Base-by-base conservation (phyloP, 2,329 filamentous ascomycete genomes). In the Intubia oerlemansii region DNA sequence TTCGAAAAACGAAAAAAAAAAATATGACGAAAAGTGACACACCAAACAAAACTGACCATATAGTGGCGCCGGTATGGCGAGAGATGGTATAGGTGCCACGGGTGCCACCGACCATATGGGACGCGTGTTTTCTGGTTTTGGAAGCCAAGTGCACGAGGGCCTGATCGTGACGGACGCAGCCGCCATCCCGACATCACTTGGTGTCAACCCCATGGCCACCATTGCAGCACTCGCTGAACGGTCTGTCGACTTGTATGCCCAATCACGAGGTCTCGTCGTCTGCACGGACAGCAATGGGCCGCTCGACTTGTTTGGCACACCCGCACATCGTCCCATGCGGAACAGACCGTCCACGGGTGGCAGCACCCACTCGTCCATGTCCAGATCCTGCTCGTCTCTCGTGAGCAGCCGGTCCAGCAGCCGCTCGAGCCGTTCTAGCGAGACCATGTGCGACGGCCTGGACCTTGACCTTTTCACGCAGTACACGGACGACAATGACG, bases 181-280 rank as follows among this genome's bases (percentile, higher is more conserved):
- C 3, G 48, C 66, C 1, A 59, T 78, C 11, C 71, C 72, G 0
- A 59, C 60, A 7, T 60, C 71, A 1, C 50, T 77, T 3, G 60
- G 69, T 10, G 66, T 68, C 4, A 78, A 78, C 39, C 71, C 72
- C 0, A 59, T 74, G 29, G 72, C 71, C 2, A 78, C 71, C 1
- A 77, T 77, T 36, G 62, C 69, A 1, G 71, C 72, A 3, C 55
- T 79, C 13, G 69, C 72, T 0, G 72, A 77, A 46, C 54, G 72
- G 8, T 62, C 63, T 0, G 57, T 75, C 6, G 59, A 65, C 29
- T 42, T 54, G 5, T 60, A 62, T 28, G 53, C 57, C 3, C 36
- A 47, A 29, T 46, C 48, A 7, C 40, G 51, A 6, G 39, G 40
- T 0, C 49, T 69, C 9, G 35, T 32, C 5, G 58, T 71, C 29